Conservation (phyloP, 768 basidiomycete genomes). For the Gelatoporia subvermispora region DNA sequence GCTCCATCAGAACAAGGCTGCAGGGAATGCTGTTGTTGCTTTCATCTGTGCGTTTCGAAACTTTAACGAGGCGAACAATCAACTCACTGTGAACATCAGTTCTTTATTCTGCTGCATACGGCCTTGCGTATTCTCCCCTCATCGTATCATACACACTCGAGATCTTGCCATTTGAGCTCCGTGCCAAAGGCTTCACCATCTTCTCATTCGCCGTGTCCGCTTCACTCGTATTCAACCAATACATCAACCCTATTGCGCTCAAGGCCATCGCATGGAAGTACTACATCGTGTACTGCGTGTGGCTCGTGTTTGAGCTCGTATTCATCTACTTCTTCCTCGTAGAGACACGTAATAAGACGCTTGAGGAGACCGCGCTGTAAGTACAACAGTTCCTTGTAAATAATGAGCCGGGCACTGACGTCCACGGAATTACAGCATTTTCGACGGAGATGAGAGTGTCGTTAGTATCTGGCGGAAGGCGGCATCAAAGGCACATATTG, state of each 20-base stretch:
- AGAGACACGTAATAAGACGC: constrained; percentile 57
- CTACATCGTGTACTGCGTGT: constrained; percentile 48
- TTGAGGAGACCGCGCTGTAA: background rate
- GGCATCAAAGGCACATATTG: too few species aligned
- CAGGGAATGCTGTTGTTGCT: constrained; percentile 39
- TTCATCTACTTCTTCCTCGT: constrained; percentile 53
- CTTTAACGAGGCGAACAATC: background rate
- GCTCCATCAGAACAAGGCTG: constrained; percentile 16
- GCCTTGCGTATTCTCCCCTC: background rate
- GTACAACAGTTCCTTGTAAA: too few species aligned
- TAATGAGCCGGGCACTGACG: too few species aligned
- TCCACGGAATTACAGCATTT: background rate
- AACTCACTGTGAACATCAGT: background rate
- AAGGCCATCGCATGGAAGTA: constrained; percentile 37
- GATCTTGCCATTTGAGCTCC: constrained; percentile 40
- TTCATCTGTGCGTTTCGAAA: constrained; percentile 34
- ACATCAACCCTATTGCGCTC: constrained; percentile 36
- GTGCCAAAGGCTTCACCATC: constrained; percentile 39
- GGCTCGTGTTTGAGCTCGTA: constrained; percentile 52
- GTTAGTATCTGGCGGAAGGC: background rate
- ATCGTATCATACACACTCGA: constrained; percentile 30
- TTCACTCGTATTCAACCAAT: constrained; percentile 41
- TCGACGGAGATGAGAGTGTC: background rate
- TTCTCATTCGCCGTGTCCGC: constrained; percentile 39
- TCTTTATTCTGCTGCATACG: background rate